These are phyloP conservation scores for Neonectria coccinea DNA, from an alignment of 2,329 filamentous ascomycete species.

Conservation along the genomic window DNA sequence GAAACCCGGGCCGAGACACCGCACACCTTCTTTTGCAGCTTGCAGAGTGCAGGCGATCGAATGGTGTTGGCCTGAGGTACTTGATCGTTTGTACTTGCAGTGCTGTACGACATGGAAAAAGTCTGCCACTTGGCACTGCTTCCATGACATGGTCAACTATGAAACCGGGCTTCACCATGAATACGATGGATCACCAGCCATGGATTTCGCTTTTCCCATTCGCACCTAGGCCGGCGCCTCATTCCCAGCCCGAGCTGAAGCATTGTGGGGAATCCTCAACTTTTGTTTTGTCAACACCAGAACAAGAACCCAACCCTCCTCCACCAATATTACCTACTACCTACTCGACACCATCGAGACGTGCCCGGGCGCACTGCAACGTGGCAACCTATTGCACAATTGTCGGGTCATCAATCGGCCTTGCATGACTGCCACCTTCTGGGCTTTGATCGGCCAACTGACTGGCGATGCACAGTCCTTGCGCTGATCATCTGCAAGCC, in stretches of 20 bases:
- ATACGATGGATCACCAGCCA: not conserved
- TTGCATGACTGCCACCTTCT: conserved; percentile 6
- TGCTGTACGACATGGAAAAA: too few relatives aligned
- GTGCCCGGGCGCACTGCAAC: conserved; percentile 14
- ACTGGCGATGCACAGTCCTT: not conserved
- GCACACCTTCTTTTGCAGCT: conserved; percentile 31
- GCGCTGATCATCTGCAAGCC: not conserved
- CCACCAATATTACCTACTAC: not conserved
- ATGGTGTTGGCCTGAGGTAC: not conserved
- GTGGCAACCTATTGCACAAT: conserved; percentile 13
- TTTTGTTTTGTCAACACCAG: not conserved
- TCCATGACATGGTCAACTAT: not conserved
- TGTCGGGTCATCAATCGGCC: not conserved
- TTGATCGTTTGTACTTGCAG: too few relatives aligned
- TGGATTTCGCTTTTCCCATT: not conserved
- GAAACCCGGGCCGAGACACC: conserved; percentile 40
- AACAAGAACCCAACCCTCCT: not conserved
- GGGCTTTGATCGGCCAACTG: not conserved
- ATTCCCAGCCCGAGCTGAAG: conserved; percentile 7
- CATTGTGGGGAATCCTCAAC: not conserved
- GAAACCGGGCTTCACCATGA: not conserved
- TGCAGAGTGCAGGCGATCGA: not conserved
- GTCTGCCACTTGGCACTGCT: not conserved
- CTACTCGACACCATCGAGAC: conserved; percentile 6
- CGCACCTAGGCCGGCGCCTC: conserved; percentile 1